Evolutionary conservation across 257 asterid species (phyloP).

Genomic region (Anisodus tanguticus): DNA sequence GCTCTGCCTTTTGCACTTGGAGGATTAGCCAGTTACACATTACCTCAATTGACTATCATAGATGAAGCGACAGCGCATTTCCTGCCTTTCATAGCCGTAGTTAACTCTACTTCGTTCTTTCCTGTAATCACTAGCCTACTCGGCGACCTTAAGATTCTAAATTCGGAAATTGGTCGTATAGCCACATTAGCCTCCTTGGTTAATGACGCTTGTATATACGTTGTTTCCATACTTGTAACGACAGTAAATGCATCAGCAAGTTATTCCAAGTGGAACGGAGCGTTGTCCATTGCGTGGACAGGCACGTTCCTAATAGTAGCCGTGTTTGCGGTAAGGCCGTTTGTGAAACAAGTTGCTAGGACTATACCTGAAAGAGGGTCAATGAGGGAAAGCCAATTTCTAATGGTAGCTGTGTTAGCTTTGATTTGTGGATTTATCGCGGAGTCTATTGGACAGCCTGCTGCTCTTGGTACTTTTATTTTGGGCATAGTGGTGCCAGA

Average conservation of each 20-base stretch:
- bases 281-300: constrained; percentile 28
- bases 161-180: constrained; percentile 61
- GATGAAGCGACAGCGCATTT: constrained; percentile 29
- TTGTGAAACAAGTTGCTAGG: constrained; percentile 33
- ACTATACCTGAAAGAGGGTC: constrained; percentile 48
- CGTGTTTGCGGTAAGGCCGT: constrained; percentile 41
- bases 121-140: constrained; percentile 60
- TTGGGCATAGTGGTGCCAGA: constrained; percentile 52
- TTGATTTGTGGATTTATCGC: constrained; percentile 45
- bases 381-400: constrained; percentile 55
- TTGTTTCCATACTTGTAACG: constrained; percentile 20
- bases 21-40: not conserved
- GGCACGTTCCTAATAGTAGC: constrained; percentile 18
- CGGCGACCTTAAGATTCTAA: constrained; percentile 62
- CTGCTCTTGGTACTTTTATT: constrained; percentile 53
- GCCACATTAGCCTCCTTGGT: constrained; percentile 57
- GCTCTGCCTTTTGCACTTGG: constrained; percentile 47
- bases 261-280: not conserved
- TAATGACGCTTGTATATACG: constrained; percentile 48
- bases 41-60: constrained; percentile 20
- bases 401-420: constrained; percentile 38
- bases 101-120: constrained; percentile 52
- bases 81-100: constrained; percentile 40
- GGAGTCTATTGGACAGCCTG: constrained; percentile 56
- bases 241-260: constrained; percentile 19